phyloP scores from a whole-genome alignment of 129 eudicot genomes.

The Pittosporum tobira region DNA sequence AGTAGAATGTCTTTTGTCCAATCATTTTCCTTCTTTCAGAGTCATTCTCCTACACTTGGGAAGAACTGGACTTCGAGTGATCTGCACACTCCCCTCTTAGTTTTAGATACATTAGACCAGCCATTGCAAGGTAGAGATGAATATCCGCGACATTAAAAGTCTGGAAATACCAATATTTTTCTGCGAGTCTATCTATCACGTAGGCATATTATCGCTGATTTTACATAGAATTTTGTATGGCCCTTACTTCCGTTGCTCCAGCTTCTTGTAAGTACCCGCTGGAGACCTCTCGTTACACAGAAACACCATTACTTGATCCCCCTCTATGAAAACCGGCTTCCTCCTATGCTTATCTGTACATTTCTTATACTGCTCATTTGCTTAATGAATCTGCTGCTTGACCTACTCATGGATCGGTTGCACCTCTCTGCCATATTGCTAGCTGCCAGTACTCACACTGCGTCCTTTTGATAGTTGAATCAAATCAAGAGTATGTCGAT shows the following conservation, averaged over 20 bases:
- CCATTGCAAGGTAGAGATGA: too few species aligned
- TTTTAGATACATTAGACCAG: too few species aligned
- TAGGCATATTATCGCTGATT: slow-evolving; percentile 9
- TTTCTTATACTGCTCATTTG: too few species aligned
- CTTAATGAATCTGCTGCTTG: background rate
- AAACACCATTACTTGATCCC: slow-evolving; percentile 4
- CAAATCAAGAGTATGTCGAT: background rate
- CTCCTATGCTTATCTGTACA: too few species aligned
- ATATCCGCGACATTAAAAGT: too few species aligned
- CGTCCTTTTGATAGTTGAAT: too few species aligned
- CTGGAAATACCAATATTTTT: background rate
- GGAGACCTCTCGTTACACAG: background rate
- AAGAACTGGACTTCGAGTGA: too few species aligned
- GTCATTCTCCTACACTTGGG: too few species aligned
- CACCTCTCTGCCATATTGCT: background rate
- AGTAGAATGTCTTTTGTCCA: too few species aligned
- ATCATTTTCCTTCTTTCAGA: too few species aligned
- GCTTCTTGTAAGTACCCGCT: background rate
- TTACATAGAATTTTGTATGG: background rate
- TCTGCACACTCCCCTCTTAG: too few species aligned
- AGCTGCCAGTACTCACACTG: background rate
- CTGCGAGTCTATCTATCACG: background rate
- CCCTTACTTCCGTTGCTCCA: slow-evolving; percentile 2
- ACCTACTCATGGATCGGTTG: too few species aligned
- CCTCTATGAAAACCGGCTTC: background rate